phyloP scores from a whole-genome alignment of 225 moss, liverwort and hornwort genomes.

The Rhytidiadelphus loreus region DNA sequence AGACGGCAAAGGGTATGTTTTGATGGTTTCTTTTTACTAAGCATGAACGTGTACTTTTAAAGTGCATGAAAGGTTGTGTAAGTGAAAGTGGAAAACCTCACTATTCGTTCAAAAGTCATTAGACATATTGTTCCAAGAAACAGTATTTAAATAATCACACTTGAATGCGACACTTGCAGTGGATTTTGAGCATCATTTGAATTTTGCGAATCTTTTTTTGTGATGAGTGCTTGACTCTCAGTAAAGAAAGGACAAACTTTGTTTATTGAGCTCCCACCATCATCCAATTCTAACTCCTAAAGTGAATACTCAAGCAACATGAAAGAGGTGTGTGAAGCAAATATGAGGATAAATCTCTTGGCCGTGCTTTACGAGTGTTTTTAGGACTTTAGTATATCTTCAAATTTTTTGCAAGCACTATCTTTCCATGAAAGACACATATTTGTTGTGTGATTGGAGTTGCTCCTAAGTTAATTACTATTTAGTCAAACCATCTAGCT shows the following conservation, averaged over 20 bases:
- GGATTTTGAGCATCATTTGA: background rate
- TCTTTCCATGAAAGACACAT: background rate
- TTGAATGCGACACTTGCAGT: background rate
- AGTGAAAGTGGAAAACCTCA: background rate
- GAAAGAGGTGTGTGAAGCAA: background rate
- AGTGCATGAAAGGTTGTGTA: background rate
- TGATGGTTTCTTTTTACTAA: too few species aligned
- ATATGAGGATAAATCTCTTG: background rate
- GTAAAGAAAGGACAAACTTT: background rate
- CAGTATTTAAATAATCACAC: background rate
- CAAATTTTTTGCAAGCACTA: background rate
- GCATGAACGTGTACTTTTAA: background rate
- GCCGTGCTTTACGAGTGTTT: fast-evolving
- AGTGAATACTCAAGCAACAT: background rate
- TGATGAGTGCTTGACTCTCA: fast-evolving
- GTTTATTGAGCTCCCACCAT: too few species aligned
- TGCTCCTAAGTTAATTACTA: background rate
- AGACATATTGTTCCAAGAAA: background rate
- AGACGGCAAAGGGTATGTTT: background rate
- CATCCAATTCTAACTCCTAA: background rate
- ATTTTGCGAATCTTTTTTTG: background rate
- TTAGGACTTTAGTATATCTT: background rate
- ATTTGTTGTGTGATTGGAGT: background rate
- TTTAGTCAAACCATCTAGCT: background rate
- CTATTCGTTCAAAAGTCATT: background rate